Evolutionary conservation across 768 basidiomycete species (phyloP).

Genomic region (Tylopilus subfusipes): DNA sequence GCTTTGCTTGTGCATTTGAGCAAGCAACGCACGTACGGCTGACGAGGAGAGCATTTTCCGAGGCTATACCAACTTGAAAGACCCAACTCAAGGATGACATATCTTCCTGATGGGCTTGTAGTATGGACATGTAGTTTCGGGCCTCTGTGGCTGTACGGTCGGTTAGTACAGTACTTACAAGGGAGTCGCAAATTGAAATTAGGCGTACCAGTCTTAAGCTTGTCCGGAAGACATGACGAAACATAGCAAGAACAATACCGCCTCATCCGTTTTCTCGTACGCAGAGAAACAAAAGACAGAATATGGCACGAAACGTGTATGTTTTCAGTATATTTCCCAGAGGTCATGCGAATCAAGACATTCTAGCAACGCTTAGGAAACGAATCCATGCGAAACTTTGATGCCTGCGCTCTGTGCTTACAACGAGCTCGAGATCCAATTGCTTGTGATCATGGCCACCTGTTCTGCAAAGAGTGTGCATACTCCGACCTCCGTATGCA

Average conservation of each 20-base stretch:
- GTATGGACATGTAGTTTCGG: not conserved
- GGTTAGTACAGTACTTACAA: not conserved
- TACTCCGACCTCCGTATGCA: slow-evolving; percentile 75
- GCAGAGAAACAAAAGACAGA: slow-evolving; percentile 79
- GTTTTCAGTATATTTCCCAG: slow-evolving; percentile 14
- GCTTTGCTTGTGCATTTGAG: slow-evolving; percentile 47
- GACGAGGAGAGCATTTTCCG: slow-evolving; percentile 43
- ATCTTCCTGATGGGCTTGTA: slow-evolving; percentile 2
- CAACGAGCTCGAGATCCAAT: slow-evolving; percentile 80
- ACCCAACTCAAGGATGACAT: slow-evolving; percentile 43
- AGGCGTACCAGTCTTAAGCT: not conserved
- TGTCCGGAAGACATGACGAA: slow-evolving; percentile 60
- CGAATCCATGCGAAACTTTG: slow-evolving; percentile 90
- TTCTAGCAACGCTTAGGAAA: slow-evolving; percentile 52
- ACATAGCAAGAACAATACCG: slow-evolving; percentile 88
- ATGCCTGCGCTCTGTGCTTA: slow-evolving; percentile 87
- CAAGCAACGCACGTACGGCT: slow-evolving; percentile 55
- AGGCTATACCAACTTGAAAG: slow-evolving; percentile 55
- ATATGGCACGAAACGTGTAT: slow-evolving; percentile 77
- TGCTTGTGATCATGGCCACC: slow-evolving; percentile 79
- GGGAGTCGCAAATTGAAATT: not conserved
- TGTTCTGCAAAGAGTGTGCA: slow-evolving; percentile 96
- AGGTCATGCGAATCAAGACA: slow-evolving; percentile 2
- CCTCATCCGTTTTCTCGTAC: slow-evolving; percentile 85
- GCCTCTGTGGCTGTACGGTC: not conserved